Conservation (phyloP, 2,329 filamentous ascomycete species). For the Bipolaris zeicola region DNA sequence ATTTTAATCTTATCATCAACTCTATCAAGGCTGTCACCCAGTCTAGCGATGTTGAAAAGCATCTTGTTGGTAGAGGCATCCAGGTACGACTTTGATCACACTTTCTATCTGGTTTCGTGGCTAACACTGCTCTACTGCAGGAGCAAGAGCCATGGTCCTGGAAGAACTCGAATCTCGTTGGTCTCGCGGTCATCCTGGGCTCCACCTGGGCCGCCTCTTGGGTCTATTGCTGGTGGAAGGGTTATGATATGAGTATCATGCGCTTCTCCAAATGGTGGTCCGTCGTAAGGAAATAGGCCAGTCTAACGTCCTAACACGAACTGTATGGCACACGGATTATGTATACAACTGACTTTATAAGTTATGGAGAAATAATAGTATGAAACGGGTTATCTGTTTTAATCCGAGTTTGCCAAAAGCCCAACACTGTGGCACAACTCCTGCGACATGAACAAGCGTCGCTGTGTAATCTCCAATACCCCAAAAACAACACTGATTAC, state of each 20-base stretch:
- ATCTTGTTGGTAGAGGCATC: constrained; percentile 9
- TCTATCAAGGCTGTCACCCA: constrained; percentile 58
- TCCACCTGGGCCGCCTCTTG: constrained; percentile 30
- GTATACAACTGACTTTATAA: neutral
- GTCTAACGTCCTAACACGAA: neutral
- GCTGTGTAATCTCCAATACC: too few relatives aligned
- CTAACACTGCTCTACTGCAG: constrained; percentile 17
- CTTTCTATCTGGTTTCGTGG: neutral
- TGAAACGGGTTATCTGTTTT: neutral
- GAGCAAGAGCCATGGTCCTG: constrained; percentile 30
- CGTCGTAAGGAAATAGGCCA: constrained; percentile 8
- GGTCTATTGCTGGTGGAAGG: constrained; percentile 33
- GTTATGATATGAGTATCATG: constrained; percentile 30
- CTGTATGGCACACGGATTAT: neutral
- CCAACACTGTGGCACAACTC: too few relatives aligned
- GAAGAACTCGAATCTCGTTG: constrained; percentile 35
- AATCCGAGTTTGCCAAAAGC: too few relatives aligned
- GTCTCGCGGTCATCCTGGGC: constrained; percentile 28
- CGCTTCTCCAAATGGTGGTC: constrained; percentile 29
- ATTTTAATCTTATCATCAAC: constrained; percentile 64
- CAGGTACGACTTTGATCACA: constrained; percentile 14
- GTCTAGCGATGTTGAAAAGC: constrained; percentile 35
- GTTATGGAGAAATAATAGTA: too few relatives aligned
- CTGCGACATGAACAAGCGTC: too few relatives aligned
- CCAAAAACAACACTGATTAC: too few relatives aligned